Base-by-base conservation (phyloP, 2,329 filamentous ascomycete genomes). In the Tolypocladium ovalisporum region DNA sequence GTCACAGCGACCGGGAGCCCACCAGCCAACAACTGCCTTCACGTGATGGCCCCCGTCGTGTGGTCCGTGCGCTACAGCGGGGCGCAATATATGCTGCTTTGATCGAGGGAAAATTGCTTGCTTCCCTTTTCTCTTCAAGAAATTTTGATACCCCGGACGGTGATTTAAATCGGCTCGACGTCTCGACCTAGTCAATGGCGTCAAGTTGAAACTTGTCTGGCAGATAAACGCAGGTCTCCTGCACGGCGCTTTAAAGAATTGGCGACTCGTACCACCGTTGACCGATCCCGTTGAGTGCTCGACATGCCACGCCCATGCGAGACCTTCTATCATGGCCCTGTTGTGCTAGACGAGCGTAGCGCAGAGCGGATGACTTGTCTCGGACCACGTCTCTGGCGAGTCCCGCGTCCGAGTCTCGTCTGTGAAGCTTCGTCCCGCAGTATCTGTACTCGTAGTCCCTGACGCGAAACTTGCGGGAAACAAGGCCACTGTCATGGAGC, bases 201-300 rank as follows among this genome's bases (percentile, higher is more conserved):
- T 70, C 58, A 75, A 75, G 81, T 83, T 84, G 81, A 78, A 22
- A 79, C 77, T 74, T 75, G 67, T 76, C 75, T 80, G 81, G 81
- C 70, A 84, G 77, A 84, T 70, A 60, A 77, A 78, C 71, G 68
- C 66, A 66, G 67, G 63, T 62, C 63, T 64, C 64, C 66, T 67
- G 72, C 67, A 67, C 77, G 81, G 78, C 75, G 79, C 80, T 83
- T 82, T 71, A 73, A 83, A 84, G 81, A 84, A 84, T 83, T 83
- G 80, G 76, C 73, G 77, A 80, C 74, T 80, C 77, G 77, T 74
- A 70, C 67, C 64, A 58, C 72, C 71, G 74, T 81, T 79, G 75
- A 76, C 76, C 80, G 78, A 77, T 84, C 80, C 81, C 81, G 81
- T 84, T 83, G 79, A 82, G 80, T 77, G 76, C 72, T 77, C 80